Conservation (phyloP, 2,329 filamentous ascomycete genomes). For the Rutstroemia sp. region DNA sequence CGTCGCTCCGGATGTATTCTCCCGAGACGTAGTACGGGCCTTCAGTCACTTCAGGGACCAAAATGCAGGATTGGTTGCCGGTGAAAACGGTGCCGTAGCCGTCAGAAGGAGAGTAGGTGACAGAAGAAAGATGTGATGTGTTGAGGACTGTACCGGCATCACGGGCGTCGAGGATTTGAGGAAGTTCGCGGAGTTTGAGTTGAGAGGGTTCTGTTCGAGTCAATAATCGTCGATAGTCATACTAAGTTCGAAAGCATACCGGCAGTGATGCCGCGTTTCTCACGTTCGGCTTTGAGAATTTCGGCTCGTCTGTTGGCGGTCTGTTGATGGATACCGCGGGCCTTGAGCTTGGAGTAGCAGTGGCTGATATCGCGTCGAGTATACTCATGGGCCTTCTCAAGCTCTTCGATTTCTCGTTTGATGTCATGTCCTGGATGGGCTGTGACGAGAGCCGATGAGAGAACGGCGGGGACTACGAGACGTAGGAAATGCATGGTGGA, state of each 20-base stretch:
- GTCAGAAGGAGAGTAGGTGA: constrained; percentile 30
- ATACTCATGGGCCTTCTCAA: not conserved
- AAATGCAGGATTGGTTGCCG: constrained; percentile 25
- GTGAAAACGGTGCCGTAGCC: constrained; percentile 24
- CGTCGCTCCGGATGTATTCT: constrained; percentile 41
- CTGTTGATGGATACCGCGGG: constrained; percentile 28
- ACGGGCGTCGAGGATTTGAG: not conserved
- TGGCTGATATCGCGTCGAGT: constrained; percentile 8
- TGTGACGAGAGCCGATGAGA: not conserved
- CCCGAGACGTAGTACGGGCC: constrained; percentile 40
- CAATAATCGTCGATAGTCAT: too few species aligned
- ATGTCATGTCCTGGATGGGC: constrained; percentile 5
- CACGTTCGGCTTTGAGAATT: constrained; percentile 6
- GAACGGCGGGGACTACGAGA: not conserved
- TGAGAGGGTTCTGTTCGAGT: constrained; percentile 8
- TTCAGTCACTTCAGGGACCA: constrained; percentile 29
- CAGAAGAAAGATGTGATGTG: constrained; percentile 14
- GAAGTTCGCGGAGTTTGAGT: constrained; percentile 11
- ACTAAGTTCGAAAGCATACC: not conserved
- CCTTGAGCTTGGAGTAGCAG: constrained; percentile 26
- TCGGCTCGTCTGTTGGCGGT: constrained; percentile 9
- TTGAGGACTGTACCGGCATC: constrained; percentile 12
- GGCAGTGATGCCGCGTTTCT: constrained; percentile 9
- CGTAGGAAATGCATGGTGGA: constrained; percentile 3
- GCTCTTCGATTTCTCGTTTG: not conserved